Conservation (phyloP, 1,284 basidiomycete genomes). For the Papiliotrema nemorosa region DNA sequence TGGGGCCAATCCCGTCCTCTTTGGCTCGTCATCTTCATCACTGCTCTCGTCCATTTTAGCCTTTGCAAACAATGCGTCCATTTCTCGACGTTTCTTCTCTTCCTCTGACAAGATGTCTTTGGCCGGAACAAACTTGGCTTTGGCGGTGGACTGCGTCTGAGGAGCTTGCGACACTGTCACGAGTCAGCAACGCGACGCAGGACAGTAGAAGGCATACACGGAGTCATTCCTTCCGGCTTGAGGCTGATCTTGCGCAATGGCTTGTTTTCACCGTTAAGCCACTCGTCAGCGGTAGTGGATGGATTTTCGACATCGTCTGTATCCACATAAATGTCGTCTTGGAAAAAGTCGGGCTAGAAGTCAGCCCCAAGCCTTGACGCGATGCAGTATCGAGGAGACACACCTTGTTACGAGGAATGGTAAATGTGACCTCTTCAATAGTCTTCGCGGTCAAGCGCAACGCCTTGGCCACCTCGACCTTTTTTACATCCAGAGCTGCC, state of each 20-base stretch:
- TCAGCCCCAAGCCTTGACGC: background rate
- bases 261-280: conserved; percentile 36
- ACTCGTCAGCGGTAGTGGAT: conserved; percentile 26
- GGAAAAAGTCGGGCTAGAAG: conserved; percentile 50
- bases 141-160: conserved; percentile 19
- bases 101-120: conserved; percentile 40
- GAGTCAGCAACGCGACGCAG: too few relatives aligned
- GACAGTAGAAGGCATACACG: conserved; percentile 31
- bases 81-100: conserved; percentile 39
- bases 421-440: conserved; percentile 51
- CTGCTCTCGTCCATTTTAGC: conserved; percentile 39
- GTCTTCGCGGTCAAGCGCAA: conserved; percentile 47
- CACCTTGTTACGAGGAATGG: conserved; percentile 49
- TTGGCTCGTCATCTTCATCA: conserved; percentile 33
- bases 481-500: conserved; percentile 44
- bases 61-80: conserved; percentile 44
- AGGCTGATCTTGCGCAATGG: conserved; percentile 26
- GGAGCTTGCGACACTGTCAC: conserved; percentile 40
- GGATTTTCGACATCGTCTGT: conserved; percentile 40
- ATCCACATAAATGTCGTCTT: conserved; percentile 52
- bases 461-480: conserved; percentile 49
- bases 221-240: conserved; percentile 46
- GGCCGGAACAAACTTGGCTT: conserved; percentile 42
- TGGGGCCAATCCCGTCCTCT: conserved; percentile 25
- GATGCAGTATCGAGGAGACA: conserved; percentile 1